Evolutionary conservation across 2,329 filamentous ascomycete genomes (phyloP), one percentile per base, ranked within the genome.

Genomic region (Monilinia polystroma): DNA sequence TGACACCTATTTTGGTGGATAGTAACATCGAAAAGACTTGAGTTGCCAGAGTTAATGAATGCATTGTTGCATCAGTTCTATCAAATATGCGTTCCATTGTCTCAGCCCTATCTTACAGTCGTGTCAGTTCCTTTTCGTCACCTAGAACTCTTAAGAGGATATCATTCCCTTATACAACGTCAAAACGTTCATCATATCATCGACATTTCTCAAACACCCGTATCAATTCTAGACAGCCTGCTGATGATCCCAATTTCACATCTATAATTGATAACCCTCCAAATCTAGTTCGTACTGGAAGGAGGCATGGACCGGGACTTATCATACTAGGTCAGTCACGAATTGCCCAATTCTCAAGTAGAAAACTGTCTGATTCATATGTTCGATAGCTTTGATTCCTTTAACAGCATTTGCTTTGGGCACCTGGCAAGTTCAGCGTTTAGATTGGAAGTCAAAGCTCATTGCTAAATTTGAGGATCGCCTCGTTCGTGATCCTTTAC

Each of bases 381-480:
- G 54, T 64, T 20, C 18, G 63, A 56, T 57, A 77, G 76, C 76
- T 67, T 68, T 96, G 63, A 98, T 99, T 74, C 95, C 95, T 59
- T 79, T 97, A 68, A 97, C 93, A 1, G 92, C 95, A 14, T 97
- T 99, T 78, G 82, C 83, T 65, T 87, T 99, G 20, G 95, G 95
- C 41, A 92, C 92, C 70, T 99, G 95, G 95, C 95, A 99, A 78
- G 91, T 99, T 64, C 87, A 96, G 77, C 90, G 95, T 14, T 85
- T 99, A 1, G 87, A 89, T 67, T 97, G 94, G 93, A 99, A 99
- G 78, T 93, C 92, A 4, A 90, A 96, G 56, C 83, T 99, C 16
- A 88, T 99, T 69, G 92, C 94, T 68, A 92, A 90, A 73, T 92
- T 91, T 78, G 95, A 98, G 80, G 93, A 99, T 81, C 90, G 94